These are phyloP conservation scores for Candida yuanshanica DNA, from an alignment of 805 yeast species.

Conservation along the genomic window DNA sequence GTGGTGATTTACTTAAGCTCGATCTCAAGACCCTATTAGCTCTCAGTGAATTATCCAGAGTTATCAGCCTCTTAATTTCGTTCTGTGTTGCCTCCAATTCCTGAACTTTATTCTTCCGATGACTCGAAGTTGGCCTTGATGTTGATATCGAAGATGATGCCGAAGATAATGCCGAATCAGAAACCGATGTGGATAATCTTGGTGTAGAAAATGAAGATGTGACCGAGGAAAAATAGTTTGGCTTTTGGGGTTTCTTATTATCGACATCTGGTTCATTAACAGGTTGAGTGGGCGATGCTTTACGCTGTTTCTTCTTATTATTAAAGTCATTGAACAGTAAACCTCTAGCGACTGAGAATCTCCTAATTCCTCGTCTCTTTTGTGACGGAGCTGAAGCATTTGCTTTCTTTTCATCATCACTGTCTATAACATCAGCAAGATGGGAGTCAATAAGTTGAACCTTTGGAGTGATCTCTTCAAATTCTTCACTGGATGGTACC, in stretches of 20 bases:
- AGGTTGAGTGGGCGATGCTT: no score
- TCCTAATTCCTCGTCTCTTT: neutral
- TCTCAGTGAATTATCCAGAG: neutral
- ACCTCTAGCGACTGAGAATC: neutral
- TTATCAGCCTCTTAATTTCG: neutral
- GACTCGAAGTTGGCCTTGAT: neutral
- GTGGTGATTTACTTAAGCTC: neutral
- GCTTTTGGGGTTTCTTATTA: no score
- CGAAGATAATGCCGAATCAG: no score
- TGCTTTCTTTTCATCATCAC: conserved; percentile 1
- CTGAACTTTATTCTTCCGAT: neutral
- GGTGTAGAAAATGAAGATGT: no score
- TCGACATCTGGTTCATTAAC: no score
- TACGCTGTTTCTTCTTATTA: no score
- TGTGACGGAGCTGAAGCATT: neutral
- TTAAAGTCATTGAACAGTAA: neutral
- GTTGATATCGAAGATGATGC: neutral
- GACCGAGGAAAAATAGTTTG: no score
- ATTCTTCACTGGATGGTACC: neutral
- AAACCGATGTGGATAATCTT: no score
- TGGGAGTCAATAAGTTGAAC: neutral
- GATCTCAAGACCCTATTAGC: neutral
- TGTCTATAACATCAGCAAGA: neutral
- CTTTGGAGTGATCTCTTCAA: neutral
- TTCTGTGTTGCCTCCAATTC: neutral